Percentiles rank a stretch among this genome's conserved stretches.
These are phyloP conservation scores for Polygonum maritimum DNA, from an alignment of 148 eudicot species.

Conservation along the genomic window DNA sequence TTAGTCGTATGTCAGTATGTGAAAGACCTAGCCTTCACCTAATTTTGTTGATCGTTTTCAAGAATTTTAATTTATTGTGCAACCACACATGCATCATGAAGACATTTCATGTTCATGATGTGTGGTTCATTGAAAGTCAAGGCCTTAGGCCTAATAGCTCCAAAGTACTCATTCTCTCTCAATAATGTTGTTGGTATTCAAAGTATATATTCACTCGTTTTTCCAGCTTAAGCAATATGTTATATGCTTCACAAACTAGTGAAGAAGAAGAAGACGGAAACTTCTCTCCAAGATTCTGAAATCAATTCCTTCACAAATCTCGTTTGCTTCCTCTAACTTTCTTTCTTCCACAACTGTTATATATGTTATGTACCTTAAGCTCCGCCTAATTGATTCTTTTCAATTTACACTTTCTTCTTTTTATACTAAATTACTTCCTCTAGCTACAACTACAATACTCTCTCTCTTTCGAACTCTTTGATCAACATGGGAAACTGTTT, in stretches of 20 bases:
- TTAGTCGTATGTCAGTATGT: background rate
- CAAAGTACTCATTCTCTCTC: background rate
- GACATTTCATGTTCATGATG: background rate
- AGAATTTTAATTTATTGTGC: background rate
- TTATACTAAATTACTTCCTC: background rate
- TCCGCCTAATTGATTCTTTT: background rate
- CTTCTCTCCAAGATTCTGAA: background rate
- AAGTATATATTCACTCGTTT: background rate
- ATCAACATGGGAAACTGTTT: conserved; percentile 11
- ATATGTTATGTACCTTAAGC: background rate
- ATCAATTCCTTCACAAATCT: background rate
- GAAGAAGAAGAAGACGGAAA: background rate
- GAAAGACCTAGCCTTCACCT: background rate
- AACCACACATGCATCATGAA: too few species aligned
- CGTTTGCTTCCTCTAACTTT: background rate
- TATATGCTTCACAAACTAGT: background rate
- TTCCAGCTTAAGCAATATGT: background rate
- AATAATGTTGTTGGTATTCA: background rate
- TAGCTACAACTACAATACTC: background rate
- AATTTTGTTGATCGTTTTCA: background rate
- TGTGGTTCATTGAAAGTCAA: background rate
- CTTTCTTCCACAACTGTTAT: background rate
- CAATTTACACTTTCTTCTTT: background rate
- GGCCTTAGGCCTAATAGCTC: background rate
- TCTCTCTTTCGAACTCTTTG: too few species aligned